phyloP scores from a whole-genome alignment of 1,139 yeast genomes.

The Geotrichum phurueaensis region DNA sequence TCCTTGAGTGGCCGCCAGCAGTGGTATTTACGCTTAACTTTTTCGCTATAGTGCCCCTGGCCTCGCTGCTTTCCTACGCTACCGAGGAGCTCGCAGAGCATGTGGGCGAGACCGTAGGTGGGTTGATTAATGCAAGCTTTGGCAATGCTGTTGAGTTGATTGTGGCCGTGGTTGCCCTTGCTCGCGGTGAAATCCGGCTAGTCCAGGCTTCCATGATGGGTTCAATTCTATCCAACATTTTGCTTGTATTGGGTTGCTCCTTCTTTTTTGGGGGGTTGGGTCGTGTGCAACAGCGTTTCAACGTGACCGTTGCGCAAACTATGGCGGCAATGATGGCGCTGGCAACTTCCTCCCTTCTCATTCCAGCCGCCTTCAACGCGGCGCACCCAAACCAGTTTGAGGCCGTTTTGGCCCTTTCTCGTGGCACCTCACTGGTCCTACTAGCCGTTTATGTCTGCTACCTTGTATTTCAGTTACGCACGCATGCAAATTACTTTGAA shows the following conservation, averaged over 20 bases:
- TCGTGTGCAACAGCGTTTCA: conserved; percentile 79
- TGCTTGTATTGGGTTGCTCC: conserved; percentile 91
- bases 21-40: conserved; percentile 70
- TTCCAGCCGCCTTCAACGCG: conserved; percentile 96
- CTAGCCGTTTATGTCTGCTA: conserved; percentile 73
- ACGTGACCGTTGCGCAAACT: conserved; percentile 95
- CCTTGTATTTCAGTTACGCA: conserved; percentile 78
- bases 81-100: conserved; percentile 87
- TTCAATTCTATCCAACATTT: conserved; percentile 76
- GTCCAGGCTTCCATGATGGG: conserved; percentile 97
- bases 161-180: conserved; percentile 84
- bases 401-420: conserved; percentile 61
- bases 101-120: conserved; percentile 73
- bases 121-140: conserved; percentile 88
- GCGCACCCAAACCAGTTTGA: conserved; percentile 51
- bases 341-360: conserved; percentile 77
- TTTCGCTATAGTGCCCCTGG: conserved; percentile 86
- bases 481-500: conserved; percentile 66
- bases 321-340: conserved; percentile 92
- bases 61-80: conserved; percentile 81
- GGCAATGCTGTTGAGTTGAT: conserved; percentile 94
- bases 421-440: conserved; percentile 80
- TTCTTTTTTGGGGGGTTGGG: conserved; percentile 89
- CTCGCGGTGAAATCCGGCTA: conserved; percentile 79
- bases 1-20: conserved; percentile 50